Evolutionary conservation across 345 rosid genomes (phyloP).

Genomic region (Atalantia buxifolia): DNA sequence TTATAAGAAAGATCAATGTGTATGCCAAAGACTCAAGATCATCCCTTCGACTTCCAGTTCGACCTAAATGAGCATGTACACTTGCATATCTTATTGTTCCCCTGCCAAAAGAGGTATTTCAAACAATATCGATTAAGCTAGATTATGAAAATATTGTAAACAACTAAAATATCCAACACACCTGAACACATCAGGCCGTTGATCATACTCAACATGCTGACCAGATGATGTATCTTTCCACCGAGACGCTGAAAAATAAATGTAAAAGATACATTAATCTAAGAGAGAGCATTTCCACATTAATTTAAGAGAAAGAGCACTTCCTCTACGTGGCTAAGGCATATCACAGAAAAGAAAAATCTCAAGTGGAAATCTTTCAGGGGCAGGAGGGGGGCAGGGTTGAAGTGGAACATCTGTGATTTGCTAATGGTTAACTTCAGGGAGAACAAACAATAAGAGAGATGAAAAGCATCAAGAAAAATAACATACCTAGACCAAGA

Average conservation of each 20-base stretch:
- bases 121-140: constrained; percentile 8
- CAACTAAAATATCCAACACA: constrained; percentile 16
- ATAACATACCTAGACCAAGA: constrained; percentile 80
- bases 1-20: constrained; percentile 84
- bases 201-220: constrained; percentile 89
- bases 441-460: not conserved
- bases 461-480: not conserved
- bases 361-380: not conserved
- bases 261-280: not conserved
- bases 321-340: not conserved
- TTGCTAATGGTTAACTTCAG: not conserved
- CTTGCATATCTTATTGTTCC: constrained; percentile 97
- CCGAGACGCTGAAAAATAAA: constrained; percentile 64
- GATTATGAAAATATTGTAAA: not conserved
- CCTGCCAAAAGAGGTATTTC: constrained; percentile 40
- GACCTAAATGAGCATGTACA: constrained; percentile 95
- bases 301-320: no score
- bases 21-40: constrained; percentile 97
- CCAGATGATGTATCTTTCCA: constrained; percentile 84
- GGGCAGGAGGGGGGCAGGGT: no score
- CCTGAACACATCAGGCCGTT: constrained; percentile 97
- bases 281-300: not conserved
- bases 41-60: constrained; percentile 89
- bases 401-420: not conserved
- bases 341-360: constrained; percentile 9